Evolutionary conservation across 1,139 yeast genomes (phyloP).

Genomic region (Geotrichum citri-aurantii): DNA sequence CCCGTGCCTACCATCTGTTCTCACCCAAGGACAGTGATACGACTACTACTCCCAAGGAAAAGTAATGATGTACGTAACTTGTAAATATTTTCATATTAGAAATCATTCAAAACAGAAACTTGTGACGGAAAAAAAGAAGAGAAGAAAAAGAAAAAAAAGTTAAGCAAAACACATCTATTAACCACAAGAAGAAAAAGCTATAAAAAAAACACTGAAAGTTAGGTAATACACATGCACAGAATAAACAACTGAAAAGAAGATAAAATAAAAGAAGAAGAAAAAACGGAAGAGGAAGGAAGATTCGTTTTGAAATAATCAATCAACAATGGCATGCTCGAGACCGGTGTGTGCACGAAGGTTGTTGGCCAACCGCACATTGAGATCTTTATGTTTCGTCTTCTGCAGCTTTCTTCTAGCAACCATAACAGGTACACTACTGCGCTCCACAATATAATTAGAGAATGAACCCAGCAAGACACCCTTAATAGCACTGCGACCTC

Average conservation of each 20-base stretch:
- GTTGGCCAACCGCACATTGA: conserved; percentile 40
- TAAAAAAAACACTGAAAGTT: too few relatives aligned
- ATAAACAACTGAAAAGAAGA: background rate
- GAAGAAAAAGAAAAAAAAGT: too few relatives aligned
- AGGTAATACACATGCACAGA: background rate
- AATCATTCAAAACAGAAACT: background rate
- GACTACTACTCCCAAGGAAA: background rate
- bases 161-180: background rate
- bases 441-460: conserved; percentile 69
- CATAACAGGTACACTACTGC: conserved; percentile 81
- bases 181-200: too few relatives aligned
- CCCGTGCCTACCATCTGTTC: conserved; percentile 9
- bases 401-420: conserved; percentile 81
- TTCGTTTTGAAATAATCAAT: conserved; percentile 16
- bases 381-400: conserved; percentile 55
- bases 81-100: too few relatives aligned
- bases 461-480: conserved; percentile 74
- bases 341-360: conserved; percentile 31
- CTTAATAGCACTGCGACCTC: conserved; percentile 68
- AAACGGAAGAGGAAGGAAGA: background rate
- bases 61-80: too few relatives aligned
- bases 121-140: background rate
- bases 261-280: background rate
- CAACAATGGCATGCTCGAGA: conserved; percentile 28
- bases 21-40: background rate